Conservation (phyloP, 352 stramenopile genomes). For the Phytophthora colocasiae region DNA sequence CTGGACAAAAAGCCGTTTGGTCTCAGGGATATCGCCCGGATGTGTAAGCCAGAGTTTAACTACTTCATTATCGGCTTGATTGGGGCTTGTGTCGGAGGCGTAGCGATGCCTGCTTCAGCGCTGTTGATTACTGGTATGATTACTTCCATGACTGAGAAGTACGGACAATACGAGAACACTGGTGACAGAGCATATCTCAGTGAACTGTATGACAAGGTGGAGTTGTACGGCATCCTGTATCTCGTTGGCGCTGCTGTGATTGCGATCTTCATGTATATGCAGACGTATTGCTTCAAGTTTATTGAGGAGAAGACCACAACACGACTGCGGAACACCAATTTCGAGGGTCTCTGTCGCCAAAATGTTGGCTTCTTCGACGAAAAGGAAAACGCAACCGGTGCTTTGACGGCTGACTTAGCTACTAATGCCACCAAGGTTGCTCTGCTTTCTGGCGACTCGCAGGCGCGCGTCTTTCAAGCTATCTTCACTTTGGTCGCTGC, state of each 20-base stretch:
- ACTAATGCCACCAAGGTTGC: constrained; percentile 57
- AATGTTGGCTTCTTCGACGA: constrained; percentile 82
- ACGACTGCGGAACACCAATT: constrained; percentile 52
- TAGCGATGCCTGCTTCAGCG: constrained; percentile 42
- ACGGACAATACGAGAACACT: constrained; percentile 37
- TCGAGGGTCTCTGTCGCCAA: constrained; percentile 46
- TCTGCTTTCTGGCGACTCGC: constrained; percentile 57
- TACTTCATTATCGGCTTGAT: constrained; percentile 31
- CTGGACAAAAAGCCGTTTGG: constrained; percentile 26
- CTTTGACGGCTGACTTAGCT: constrained; percentile 57
- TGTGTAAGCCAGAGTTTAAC: constrained; percentile 5
- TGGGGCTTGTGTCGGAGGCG: constrained; percentile 31
- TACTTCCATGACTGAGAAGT: constrained; percentile 55
- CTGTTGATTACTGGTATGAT: constrained; percentile 57
- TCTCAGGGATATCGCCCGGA: constrained; percentile 15
- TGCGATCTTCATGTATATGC: constrained; percentile 42
- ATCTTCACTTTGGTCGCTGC: constrained; percentile 10
- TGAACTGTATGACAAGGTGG: constrained; percentile 7
- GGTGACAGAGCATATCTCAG: constrained; percentile 39
- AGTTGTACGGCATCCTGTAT: constrained; percentile 31
- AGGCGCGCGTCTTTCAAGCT: constrained; percentile 46
- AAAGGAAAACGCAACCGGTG: constrained; percentile 64
- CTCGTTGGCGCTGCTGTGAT: constrained; percentile 42
- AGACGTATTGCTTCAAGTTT: constrained; percentile 58
- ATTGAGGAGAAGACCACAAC: constrained; percentile 62